Conservation (phyloP, 2,329 filamentous ascomycete species). For the Ophiobolus disseminans region DNA sequence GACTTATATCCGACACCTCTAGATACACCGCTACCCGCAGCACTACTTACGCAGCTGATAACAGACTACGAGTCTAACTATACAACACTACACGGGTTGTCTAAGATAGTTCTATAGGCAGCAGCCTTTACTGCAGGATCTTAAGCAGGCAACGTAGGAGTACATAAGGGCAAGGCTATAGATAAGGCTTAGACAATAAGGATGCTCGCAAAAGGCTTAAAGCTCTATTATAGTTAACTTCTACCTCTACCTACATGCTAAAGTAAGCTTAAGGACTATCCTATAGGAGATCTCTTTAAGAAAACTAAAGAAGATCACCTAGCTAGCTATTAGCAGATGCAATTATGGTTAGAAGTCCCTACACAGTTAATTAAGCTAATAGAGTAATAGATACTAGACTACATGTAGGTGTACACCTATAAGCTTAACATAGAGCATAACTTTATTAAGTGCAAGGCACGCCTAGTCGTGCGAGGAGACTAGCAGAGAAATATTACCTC, state of each 20-base stretch:
- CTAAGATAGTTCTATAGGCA: conserved; percentile 1
- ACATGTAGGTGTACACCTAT: conserved; percentile 12
- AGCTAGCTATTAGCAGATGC: neutral
- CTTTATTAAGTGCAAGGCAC: conserved; percentile 17
- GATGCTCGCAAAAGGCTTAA: conserved; percentile 1
- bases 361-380: neutral
- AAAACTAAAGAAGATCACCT: neutral
- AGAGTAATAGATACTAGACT: conserved; percentile 5
- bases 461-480: conserved; percentile 19
- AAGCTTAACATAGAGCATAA: conserved; percentile 7
- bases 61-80: neutral
- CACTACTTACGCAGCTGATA: neutral
- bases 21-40: neutral
- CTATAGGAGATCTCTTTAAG: neutral
- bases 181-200: conserved; percentile 5
- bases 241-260: neutral
- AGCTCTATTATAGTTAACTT: conserved; percentile 1
- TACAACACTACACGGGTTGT: neutral
- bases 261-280: neutral
- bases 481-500: conserved; percentile 14
- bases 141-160: neutral
- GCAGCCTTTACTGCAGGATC: conserved; percentile 5
- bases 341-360: neutral
- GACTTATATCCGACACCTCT: neutral
- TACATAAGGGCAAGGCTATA: neutral